phyloP scores from a whole-genome alignment of 192 early-diverging fungal species.

The Podila minutissima region DNA sequence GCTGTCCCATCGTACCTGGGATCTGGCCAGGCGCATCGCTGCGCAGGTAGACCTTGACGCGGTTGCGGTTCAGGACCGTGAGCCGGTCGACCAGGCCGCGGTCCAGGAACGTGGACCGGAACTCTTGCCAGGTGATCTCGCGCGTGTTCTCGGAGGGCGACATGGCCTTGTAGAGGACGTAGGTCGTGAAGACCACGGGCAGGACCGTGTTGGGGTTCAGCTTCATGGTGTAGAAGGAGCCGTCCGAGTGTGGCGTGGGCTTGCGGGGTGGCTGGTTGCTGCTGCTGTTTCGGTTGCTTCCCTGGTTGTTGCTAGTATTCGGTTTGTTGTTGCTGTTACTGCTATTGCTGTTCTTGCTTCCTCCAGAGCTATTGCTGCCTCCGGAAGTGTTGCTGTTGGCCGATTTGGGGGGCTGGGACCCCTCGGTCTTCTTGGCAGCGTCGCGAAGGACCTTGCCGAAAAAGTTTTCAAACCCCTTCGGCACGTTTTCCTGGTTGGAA shows the following conservation, averaged over 20 bases:
- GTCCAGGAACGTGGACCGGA: conserved; percentile 90
- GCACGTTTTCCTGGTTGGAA: background rate
- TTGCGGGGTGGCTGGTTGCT: background rate
- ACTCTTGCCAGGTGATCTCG: conserved; percentile 95
- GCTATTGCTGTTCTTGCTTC: too few relatives aligned
- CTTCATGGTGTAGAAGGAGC: conserved; percentile 45
- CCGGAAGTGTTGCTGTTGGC: too few relatives aligned
- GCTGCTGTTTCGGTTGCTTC: too few relatives aligned
- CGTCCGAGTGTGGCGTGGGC: conserved; percentile 47
- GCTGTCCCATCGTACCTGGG: conserved; percentile 58
- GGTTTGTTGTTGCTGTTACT: background rate
- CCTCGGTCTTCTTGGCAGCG: too few relatives aligned
- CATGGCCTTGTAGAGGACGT: conserved; percentile 57
- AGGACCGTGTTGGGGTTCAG: conserved; percentile 59
- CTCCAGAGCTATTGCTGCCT: too few relatives aligned
- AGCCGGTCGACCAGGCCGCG: conserved; percentile 93
- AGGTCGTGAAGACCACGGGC: conserved; percentile 56
- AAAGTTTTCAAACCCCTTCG: too few relatives aligned
- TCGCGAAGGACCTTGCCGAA: too few relatives aligned
- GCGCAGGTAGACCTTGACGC: conserved; percentile 83
- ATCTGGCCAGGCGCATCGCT: conserved; percentile 50
- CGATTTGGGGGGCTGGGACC: too few relatives aligned
- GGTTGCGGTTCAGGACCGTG: conserved; percentile 88
- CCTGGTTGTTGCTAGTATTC: too few relatives aligned
- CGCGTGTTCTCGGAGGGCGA: conserved; percentile 56